Conservation (phyloP, 2,329 filamentous ascomycete genomes). For the Neoscytalidium dimidiatum region DNA sequence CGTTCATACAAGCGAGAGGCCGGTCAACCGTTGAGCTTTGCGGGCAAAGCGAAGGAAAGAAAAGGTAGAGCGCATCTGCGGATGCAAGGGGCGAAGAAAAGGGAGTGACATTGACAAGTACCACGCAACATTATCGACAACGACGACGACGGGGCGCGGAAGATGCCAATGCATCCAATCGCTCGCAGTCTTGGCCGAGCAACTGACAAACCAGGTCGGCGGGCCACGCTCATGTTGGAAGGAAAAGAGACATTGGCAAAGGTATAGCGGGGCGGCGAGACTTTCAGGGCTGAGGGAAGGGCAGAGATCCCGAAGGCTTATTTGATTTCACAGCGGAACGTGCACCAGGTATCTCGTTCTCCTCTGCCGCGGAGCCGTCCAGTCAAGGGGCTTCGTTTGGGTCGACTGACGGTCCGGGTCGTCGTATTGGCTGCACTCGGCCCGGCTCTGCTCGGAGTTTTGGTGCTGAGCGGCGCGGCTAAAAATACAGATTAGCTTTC, state of each 20-base stretch:
- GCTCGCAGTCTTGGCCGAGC: no score
- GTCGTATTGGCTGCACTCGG: slow-evolving; percentile 8
- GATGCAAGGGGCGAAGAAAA: no score
- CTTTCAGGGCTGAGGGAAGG: background rate
- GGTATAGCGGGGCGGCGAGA: background rate
- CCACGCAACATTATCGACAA: no score
- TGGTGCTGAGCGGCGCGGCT: background rate
- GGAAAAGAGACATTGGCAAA: background rate
- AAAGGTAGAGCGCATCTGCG: no score
- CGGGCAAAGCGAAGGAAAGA: background rate
- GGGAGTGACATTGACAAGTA: no score
- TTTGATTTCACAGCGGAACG: background rate
- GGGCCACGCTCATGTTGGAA: no score
- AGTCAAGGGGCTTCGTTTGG: background rate
- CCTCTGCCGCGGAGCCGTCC: background rate
- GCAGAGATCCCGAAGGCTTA: background rate
- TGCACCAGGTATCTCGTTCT: background rate
- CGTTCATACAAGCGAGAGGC: background rate
- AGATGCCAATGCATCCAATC: no score
- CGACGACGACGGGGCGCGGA: background rate
- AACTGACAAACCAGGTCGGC: no score
- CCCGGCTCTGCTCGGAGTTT: background rate
- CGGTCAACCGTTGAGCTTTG: background rate
- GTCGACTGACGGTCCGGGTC: background rate
- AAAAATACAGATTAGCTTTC: slow-evolving; percentile 1